Evolutionary conservation across 345 rosid species (phyloP), one percentile per base, ranked within the genome.

Genomic region (Pistacia vera): DNA sequence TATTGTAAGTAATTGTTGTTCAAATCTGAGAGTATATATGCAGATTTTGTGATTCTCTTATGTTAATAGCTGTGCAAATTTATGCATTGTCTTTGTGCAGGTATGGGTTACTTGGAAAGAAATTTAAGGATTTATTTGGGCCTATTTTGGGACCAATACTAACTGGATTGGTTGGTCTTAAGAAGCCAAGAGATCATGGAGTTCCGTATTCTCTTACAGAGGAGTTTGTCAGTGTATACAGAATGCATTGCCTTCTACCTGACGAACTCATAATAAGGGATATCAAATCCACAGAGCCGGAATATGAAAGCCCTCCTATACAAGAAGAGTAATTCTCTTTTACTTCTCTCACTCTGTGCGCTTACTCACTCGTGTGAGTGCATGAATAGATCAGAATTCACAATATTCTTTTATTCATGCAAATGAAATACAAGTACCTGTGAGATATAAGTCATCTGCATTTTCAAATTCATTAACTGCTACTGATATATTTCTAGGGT

Each of bases 121-220:
- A 74, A 82, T 70, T 91, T 38, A 93, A 93, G 77, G 95, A 90
- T 48, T 35, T 70, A 38, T 83, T 88, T 52, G 95, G 97, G 13
- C 86, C 85, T 60, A 73, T 87, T 66, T 82, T 71, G 48, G 90
- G 93, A 72, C 90, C 90, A 0, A 57, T 86, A 52, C 69, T 91
- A 18, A 91, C 90, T 70, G 97, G 95, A 69, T 78, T 93, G 76
- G 91, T 91, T 62, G 97, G 95, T 77, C 83, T 89, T 59, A 86
- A 74, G 79, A 88, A 77, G 71, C 97, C 97, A 3, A 87, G 77
- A 81, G 93, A 93, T 81, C 97, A 89, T 66, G 97, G 94, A 65
- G 92, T 93, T 72, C 90, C 94, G 3, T 93, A 85, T 60, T 93
- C 94, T 2, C 80, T 93, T 46, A 89, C 92, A 2, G 92, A 93